phyloP scores from a whole-genome alignment of 352 stramenopile species.

The Pythium periplocum region DNA sequence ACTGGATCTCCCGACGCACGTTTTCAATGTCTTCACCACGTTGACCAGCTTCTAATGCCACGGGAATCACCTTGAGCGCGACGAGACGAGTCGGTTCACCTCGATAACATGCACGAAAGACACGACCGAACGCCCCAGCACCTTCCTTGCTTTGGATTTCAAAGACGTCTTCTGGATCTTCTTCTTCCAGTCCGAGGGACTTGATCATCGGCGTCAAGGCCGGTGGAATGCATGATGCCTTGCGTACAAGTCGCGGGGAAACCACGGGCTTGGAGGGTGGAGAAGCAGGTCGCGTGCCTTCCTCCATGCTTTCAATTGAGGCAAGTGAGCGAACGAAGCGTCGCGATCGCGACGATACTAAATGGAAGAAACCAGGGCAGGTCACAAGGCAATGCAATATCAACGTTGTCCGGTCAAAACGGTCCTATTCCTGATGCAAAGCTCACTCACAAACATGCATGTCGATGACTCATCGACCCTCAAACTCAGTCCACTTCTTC shows the following conservation, averaged over 20 bases:
- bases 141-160: conserved; percentile 73
- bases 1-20: conserved; percentile 66
- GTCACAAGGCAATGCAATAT: conserved; percentile 1
- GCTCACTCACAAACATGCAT: neutral
- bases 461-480: too few relatives aligned
- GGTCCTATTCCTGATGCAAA: too few relatives aligned
- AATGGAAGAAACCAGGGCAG: neutral
- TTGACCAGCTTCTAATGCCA: conserved; percentile 53
- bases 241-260: conserved; percentile 13
- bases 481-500: too few relatives aligned
- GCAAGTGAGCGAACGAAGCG: too few relatives aligned
- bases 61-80: conserved; percentile 72
- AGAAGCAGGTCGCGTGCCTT: conserved; percentile 5
- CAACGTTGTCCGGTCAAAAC: neutral
- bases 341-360: too few relatives aligned
- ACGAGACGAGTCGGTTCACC: conserved; percentile 29
- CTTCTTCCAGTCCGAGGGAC: conserved; percentile 50
- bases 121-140: conserved; percentile 56
- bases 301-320: too few relatives aligned
- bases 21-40: conserved; percentile 66
- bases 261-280: conserved; percentile 1
- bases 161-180: conserved; percentile 62
- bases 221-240: conserved; percentile 15
- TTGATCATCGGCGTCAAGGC: conserved; percentile 29
- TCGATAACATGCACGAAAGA: conserved; percentile 61